A percentile compares a stretch with the other conserved stretches of the same genome.
Conservation (phyloP, 1,139 yeast species). For the Groenewaldozyma sp. region DNA sequence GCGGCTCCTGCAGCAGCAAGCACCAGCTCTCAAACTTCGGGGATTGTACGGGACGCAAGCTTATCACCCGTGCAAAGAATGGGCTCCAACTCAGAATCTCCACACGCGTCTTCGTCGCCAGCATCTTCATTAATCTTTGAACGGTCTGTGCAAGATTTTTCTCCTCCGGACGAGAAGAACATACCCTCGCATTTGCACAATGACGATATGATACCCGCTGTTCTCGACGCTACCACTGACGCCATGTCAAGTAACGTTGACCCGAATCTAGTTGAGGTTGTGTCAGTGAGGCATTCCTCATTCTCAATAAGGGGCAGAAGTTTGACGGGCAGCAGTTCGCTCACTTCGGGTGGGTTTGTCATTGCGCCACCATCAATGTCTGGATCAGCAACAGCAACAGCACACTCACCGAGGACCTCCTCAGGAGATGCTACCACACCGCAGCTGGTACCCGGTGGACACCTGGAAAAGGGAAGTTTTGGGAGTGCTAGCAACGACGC, state of each 20-base stretch:
- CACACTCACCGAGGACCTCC: not conserved
- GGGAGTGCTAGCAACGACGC: no score
- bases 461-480: no score
- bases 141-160: slow-evolving; percentile 32
- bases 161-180: slow-evolving; percentile 11
- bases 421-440: not conserved
- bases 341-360: not conserved
- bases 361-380: not conserved
- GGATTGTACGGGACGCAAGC: slow-evolving; percentile 9
- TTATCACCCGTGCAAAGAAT: slow-evolving; percentile 12
- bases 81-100: slow-evolving; percentile 9
- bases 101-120: slow-evolving; percentile 23
- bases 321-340: not conserved
- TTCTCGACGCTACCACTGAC: slow-evolving; percentile 68
- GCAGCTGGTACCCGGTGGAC: not conserved
- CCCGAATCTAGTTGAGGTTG: slow-evolving; percentile 60
- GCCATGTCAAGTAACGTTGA: slow-evolving; percentile 51
- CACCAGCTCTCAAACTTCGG: no score
- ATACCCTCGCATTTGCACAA: slow-evolving; percentile 37
- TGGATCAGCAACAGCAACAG: not conserved
- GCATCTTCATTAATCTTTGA: slow-evolving; percentile 33
- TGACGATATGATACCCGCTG: slow-evolving; percentile 75
- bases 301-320: not conserved
- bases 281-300: slow-evolving; percentile 35
- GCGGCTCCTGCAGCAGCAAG: no score